Evolutionary conservation across 768 basidiomycete genomes (phyloP).

Genomic region (Boletus vinaceobasis): DNA sequence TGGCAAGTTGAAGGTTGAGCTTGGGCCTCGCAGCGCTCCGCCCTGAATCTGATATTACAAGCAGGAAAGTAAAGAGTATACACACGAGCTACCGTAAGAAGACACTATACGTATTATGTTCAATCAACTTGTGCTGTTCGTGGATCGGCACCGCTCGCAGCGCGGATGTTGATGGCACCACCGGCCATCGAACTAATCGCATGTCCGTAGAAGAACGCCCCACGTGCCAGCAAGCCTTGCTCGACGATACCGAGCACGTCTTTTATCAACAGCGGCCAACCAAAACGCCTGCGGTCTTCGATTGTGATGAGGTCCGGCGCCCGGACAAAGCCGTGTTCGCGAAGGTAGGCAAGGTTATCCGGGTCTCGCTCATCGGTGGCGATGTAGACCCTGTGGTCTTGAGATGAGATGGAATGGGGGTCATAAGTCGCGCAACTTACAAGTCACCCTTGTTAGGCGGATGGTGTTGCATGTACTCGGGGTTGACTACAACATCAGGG

Average conservation of each 20-base stretch:
- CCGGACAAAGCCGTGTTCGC: conserved; percentile 35
- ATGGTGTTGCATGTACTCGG: conserved; percentile 10
- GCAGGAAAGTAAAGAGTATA: background rate
- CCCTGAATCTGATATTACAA: background rate
- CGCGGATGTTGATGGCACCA: conserved; percentile 41
- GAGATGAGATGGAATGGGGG: conserved; percentile 3
- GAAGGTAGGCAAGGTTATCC: conserved; percentile 32
- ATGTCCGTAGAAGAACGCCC: conserved; percentile 42
- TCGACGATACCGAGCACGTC: conserved; percentile 44
- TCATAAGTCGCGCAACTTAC: conserved; percentile 11
- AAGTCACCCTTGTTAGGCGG: conserved; percentile 20
- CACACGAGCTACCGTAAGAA: background rate
- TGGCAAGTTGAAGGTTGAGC: background rate
- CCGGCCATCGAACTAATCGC: conserved; percentile 41
- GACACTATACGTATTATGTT: background rate
- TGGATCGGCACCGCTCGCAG: conserved; percentile 38
- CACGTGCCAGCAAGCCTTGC: conserved; percentile 38
- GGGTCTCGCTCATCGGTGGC: conserved; percentile 43
- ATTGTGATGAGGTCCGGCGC: conserved; percentile 41
- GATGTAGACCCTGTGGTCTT: conserved; percentile 29
- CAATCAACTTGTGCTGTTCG: conserved; percentile 38
- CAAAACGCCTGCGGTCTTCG: conserved; percentile 40
- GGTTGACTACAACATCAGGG: conserved; percentile 19
- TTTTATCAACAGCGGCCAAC: conserved; percentile 42
- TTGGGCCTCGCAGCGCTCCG: background rate